Evolutionary conservation across 2,329 filamentous ascomycete species (phyloP), one percentile per base, ranked within the genome.

Genomic region (Aspergillus ochraceoroseus): DNA sequence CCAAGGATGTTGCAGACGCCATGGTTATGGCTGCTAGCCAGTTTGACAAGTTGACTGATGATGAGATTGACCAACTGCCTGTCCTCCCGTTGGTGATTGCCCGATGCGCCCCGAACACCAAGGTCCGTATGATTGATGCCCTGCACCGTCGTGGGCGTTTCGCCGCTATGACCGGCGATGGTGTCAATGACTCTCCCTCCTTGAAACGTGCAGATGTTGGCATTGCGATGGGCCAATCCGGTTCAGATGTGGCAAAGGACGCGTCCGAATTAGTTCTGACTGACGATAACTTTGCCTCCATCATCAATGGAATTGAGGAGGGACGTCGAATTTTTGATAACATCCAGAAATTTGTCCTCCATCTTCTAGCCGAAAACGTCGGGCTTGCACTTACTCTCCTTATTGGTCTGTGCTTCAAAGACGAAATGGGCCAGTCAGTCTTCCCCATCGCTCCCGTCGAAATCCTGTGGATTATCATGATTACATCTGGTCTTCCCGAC

Each of bases 381-480:
- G 87, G 85, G 22, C 84, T 94, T 59, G 88, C 89, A 5, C 81
- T 85, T 47, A 81, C 87, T 1, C 72, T 94, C 11, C 79, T 94
- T 17, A 81, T 87, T 26, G 88, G 88, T 38, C 77, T 94, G 3
- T 83, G 74, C 0, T 94, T 94, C 69, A 84, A 87, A 55, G 88
- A 94, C 57, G 51, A 65, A 2, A 69, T 72, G 7, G 75, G 77
- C 6, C 75, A 85, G 46, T 92, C 87, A 0, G 87, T 94, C 7
- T 94, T 94, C 63, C 88, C 87, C 3, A 77, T 94, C 30, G 80
- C 85, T 0, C 87, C 88, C 0, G 79, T 94, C 7, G 82, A 94
- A 55, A 90, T 94, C 48, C 76, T 95, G 44, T 95, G 87, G 87
- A 87, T 95, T 62, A 94, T 94, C 65, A 90, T 94, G 84, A 77